Base-by-base conservation (phyloP, 2,329 filamentous ascomycete genomes). In the Fusarium pseudonygamai region DNA sequence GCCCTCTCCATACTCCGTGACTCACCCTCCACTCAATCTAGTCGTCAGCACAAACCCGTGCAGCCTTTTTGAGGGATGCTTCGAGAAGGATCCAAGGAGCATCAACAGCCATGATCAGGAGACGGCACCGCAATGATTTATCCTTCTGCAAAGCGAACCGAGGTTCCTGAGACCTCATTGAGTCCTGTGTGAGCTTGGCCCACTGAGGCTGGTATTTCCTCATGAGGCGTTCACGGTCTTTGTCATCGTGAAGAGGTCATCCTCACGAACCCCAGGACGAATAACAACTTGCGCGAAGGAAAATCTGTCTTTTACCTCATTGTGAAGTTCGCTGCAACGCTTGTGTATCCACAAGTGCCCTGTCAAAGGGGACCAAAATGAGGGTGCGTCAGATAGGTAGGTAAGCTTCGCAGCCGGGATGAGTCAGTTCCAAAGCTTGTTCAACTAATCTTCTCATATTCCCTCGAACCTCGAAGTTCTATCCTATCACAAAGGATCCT, bases 331-430 rank as follows among this genome's bases (percentile, higher is more conserved):
- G 10, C 14, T 47, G 16, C 18, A 9, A 47, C 5, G 20, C 13
- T 12, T 11, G 6, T 47, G 8, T 8, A 12, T 49, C 2, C 14
- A 6, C 20, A n/a, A n/a, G 14, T 16, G 4, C 22, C 16, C 10
- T 7, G 4, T 3, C 6, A 16, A 3, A n/a, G 45, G 1, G 9
- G 14, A n/a, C 11, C 3, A 32, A 13, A 49, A 49, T 10, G 6
- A 7, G 14, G 4, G 28, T 22, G 6, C 10, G 10, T 49, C 15
- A 32, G 14, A 6, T 22, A 30, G 5, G 24, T 49, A n/a, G 9
- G n/a, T 32, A 16, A 11, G 0, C 14, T 30, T 22, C 18, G 3
- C 22, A 16, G 1, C 5, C 3, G 28, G 18, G 28, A 5, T 14
- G 18, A 12, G 46, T 49, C 46, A 30, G 9, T 10, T n/a, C 10